These are phyloP conservation scores for Hyaloscypha hepaticicola DNA, from an alignment of 495 filamentous ascomycete genomes.

Conservation along the genomic window DNA sequence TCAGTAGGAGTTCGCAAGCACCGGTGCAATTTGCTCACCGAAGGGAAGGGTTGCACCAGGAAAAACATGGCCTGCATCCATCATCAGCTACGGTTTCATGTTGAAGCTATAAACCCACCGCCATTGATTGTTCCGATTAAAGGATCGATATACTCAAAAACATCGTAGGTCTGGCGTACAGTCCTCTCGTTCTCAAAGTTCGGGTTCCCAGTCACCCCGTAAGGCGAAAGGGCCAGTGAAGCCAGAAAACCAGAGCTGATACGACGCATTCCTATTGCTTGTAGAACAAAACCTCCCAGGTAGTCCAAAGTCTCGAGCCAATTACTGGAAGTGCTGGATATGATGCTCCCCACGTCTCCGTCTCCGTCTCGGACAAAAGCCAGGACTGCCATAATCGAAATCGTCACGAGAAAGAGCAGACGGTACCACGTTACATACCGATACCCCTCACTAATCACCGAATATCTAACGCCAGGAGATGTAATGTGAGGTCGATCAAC, in stretches of 20 bases:
- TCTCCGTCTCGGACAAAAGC: not conserved
- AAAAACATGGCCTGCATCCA: slow-evolving; percentile 57
- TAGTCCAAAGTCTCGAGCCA: too few species aligned
- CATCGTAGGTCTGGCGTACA: slow-evolving; percentile 1
- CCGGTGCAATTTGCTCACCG: slow-evolving; percentile 36
- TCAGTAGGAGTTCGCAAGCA: not conserved
- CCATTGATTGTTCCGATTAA: slow-evolving; percentile 61
- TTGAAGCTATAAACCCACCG: slow-evolving; percentile 36
- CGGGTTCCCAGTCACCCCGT: not conserved
- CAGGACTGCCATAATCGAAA: not conserved
- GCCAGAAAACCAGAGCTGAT: not conserved
- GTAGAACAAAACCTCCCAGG: too few species aligned
- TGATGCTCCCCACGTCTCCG: too few species aligned
- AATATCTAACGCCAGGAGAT: not conserved
- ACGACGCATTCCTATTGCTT: not conserved
- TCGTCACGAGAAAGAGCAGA: not conserved
- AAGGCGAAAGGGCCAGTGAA: not conserved
- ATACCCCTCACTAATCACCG: not conserved
- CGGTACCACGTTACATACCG: not conserved
- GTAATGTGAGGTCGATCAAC: not conserved
- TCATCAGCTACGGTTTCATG: not conserved
- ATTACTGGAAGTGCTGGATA: too few species aligned
- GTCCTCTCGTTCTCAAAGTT: not conserved
- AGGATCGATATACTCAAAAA: slow-evolving; percentile 48
- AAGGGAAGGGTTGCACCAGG: slow-evolving; percentile 74